Evolutionary conservation across 1,284 basidiomycete genomes (phyloP), one percentile per base, ranked within the genome.

Genomic region (Cutaneotrichosporon sp.): DNA sequence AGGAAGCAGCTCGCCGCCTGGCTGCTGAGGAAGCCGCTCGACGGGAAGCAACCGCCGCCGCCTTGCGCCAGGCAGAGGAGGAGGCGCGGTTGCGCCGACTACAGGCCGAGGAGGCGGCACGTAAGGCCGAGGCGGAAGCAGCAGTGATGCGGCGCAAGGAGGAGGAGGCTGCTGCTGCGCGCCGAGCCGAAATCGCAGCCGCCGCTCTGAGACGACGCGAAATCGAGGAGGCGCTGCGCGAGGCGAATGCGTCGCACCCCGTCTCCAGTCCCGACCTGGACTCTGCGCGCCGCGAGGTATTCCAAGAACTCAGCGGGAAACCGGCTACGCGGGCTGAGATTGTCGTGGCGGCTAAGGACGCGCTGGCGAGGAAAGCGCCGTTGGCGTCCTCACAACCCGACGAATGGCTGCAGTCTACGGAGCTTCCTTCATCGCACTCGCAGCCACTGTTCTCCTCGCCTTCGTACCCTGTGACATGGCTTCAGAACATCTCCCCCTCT

Each of bases 181-280:
- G 48, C 22, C 38, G 48, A 11, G 48, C 48, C 2, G 49, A 51
- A 27, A n/a, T 37, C 10, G 49, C 42, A 2, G 35, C 27, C 3
- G 42, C 49, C 3, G 35, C 34, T 9, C 22, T 22, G 19, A 14
- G 22, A 3, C 49, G 35, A 3, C 6, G 25, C 4, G 44, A 54
- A 14, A 22, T 54, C 22, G 53, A 54, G 4, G 25, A 38, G 5
- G 48, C 44, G 11, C 20, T 54, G n/a, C 46, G 43, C 22, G 42
- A 45, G 29, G 42, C 16, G 2, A 29, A 19, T 5, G 35, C 29
- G 4, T 5, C 20, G 11, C 35, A 10, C 2, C 22, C 47, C 12
- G 25, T 43, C 11, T 32, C 29, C 17, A 35, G 38, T 22, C 46
- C 32, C 1, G 48, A 46, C 9, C n/a, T 50, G 14, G 53, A 54